Conservation (phyloP, 176 grass and related monocot genomes). For the Ananas comosus region DNA sequence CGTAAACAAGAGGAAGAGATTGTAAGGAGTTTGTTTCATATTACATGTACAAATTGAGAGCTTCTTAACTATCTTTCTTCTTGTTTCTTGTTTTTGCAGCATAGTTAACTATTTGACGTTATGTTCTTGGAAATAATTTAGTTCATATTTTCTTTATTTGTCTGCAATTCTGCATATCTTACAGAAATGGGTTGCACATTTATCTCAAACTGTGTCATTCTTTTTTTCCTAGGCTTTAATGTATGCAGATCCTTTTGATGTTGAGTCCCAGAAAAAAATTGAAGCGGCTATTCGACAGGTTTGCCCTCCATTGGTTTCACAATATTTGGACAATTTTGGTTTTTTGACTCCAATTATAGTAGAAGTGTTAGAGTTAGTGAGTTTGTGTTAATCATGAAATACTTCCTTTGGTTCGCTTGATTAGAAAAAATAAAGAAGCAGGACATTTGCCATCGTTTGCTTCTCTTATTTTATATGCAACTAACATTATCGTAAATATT, state of each 20-base stretch:
- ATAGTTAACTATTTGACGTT: not conserved
- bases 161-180: not conserved
- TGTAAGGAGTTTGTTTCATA: constrained; percentile 44
- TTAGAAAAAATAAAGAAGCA: no score
- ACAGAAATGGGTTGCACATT: not conserved
- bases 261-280: constrained; percentile 96
- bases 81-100: not conserved
- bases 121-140: not conserved
- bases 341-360: no score
- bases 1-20: constrained; percentile 92
- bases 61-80: not conserved
- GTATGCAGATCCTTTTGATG: constrained; percentile 92
- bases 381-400: no score
- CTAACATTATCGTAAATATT: no score
- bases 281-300: constrained; percentile 97
- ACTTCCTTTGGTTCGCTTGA: no score
- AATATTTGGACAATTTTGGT: not conserved
- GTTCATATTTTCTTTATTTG: not conserved
- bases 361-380: no score
- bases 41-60: not conserved
- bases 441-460: no score
- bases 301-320: constrained; percentile 8
- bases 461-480: no score
- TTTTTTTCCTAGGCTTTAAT: constrained; percentile 54
- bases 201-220: constrained; percentile 1